Evolutionary conservation across 2,329 filamentous ascomycete genomes (phyloP).

Genomic region (Periconia sp.): DNA sequence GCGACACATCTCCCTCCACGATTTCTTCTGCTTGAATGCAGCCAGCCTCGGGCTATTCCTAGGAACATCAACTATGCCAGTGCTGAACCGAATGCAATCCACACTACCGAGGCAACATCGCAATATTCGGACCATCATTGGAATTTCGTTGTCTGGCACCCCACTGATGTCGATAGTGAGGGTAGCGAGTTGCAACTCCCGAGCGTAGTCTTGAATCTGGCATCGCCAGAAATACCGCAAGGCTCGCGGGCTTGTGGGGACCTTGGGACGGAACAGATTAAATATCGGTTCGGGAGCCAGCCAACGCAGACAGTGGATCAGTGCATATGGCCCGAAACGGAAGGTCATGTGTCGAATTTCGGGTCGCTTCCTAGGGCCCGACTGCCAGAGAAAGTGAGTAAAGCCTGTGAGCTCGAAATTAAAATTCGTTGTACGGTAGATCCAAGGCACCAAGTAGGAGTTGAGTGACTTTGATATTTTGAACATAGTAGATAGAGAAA

Average conservation of each 20-base stretch:
- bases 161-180: constrained; percentile 30
- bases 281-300: constrained; percentile 35
- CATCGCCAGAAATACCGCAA: constrained; percentile 40
- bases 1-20: constrained; percentile 25
- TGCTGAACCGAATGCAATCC: constrained; percentile 19
- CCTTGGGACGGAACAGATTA: constrained; percentile 31
- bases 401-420: constrained; percentile 24
- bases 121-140: constrained; percentile 31
- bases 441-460: constrained; percentile 23
- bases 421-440: constrained; percentile 35
- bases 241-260: constrained; percentile 20
- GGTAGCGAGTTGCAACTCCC: constrained; percentile 27
- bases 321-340: constrained; percentile 23
- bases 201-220: constrained; percentile 33
- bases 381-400: constrained; percentile 21
- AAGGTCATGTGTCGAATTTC: constrained; percentile 30
- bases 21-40: constrained; percentile 2
- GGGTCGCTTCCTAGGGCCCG: constrained; percentile 27
- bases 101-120: constrained; percentile 23
- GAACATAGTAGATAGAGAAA: constrained; percentile 25
- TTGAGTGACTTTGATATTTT: constrained; percentile 26
- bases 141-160: constrained; percentile 23
- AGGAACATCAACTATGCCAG: no score
- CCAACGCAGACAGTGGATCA: constrained; percentile 39
- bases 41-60: constrained; percentile 10